Conservation (phyloP, 2,329 filamentous ascomycete species). For the Mycosphaerelloides madeirae region DNA sequence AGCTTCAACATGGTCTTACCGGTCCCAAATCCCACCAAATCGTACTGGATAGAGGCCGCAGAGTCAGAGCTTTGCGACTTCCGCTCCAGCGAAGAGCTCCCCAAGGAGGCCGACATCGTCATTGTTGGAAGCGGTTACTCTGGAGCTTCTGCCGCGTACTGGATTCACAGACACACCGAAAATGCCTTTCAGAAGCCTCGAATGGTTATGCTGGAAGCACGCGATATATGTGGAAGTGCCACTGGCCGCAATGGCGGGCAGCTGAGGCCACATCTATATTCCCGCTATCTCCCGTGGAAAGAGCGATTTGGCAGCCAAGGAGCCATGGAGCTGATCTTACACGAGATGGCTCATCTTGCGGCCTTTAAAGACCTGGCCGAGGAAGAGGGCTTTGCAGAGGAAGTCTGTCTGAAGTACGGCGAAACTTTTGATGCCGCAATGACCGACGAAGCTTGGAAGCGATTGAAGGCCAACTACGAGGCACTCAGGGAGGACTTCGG, state of each 20-base stretch:
- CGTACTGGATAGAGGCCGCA: conserved; percentile 26
- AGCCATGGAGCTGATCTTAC: conserved; percentile 28
- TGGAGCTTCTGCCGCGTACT: conserved; percentile 30
- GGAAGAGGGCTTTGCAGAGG: conserved; percentile 25
- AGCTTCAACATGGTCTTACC: conserved; percentile 17
- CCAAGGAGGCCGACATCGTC: conserved; percentile 39
- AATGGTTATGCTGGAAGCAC: conserved; percentile 19
- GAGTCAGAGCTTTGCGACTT: conserved; percentile 19
- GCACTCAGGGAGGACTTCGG: conserved; percentile 28
- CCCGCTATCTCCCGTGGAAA: conserved; percentile 30
- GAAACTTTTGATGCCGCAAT: conserved; percentile 34
- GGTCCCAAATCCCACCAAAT: conserved; percentile 16
- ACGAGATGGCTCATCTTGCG: conserved; percentile 26
- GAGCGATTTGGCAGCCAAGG: conserved; percentile 27
- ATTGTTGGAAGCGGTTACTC: conserved; percentile 52
- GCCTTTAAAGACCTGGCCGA: conserved; percentile 19
- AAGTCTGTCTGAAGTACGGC: conserved; percentile 28
- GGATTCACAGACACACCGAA: conserved; percentile 26
- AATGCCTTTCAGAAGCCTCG: conserved; percentile 9
- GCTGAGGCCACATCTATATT: conserved; percentile 28
- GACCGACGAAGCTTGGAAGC: conserved; percentile 29
- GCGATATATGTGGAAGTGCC: conserved; percentile 17
- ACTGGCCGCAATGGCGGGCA: conserved; percentile 22
- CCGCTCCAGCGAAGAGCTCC: conserved; percentile 19
- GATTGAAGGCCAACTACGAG: conserved; percentile 27